Conservation (phyloP, 2,329 filamentous ascomycete species). For the Camillea tinctor region DNA sequence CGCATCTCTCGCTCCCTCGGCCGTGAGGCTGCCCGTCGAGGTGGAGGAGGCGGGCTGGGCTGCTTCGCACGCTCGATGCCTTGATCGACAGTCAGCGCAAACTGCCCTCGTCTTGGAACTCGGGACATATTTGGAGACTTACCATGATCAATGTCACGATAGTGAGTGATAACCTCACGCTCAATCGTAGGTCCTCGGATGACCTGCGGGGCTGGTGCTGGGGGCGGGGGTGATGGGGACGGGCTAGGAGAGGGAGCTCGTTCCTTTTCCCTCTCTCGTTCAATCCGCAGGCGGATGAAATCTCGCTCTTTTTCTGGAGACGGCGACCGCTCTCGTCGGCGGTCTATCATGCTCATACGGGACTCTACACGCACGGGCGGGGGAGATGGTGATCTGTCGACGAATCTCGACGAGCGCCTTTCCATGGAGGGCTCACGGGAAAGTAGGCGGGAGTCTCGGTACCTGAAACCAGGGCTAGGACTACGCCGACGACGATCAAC, state of each 20-base stretch:
- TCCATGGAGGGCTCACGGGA: slow-evolving; percentile 39
- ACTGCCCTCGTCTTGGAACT: slow-evolving; percentile 1
- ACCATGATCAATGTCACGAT: slow-evolving; percentile 86
- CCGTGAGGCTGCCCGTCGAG: slow-evolving; percentile 44
- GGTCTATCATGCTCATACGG: slow-evolving; percentile 26
- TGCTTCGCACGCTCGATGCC: slow-evolving; percentile 44
- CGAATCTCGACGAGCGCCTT: slow-evolving; percentile 40
- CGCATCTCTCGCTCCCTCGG: slow-evolving; percentile 51
- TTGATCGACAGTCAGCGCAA: slow-evolving; percentile 28
- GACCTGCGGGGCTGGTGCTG: slow-evolving; percentile 60
- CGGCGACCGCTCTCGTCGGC: slow-evolving; percentile 34
- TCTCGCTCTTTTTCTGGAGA: slow-evolving; percentile 42
- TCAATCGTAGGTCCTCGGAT: slow-evolving; percentile 79
- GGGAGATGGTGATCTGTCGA: slow-evolving; percentile 41
- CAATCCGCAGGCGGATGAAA: slow-evolving; percentile 48
- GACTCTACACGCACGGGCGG: slow-evolving; percentile 27
- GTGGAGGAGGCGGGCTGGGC: slow-evolving; percentile 50
- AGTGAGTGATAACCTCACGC: slow-evolving; percentile 86
- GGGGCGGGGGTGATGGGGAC: slow-evolving; percentile 53
- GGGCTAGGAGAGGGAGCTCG: slow-evolving; percentile 45
- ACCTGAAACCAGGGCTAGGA: slow-evolving; percentile 40
- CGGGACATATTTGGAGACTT: slow-evolving; percentile 32
- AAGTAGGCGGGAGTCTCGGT: slow-evolving; percentile 43
- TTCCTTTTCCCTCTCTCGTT: slow-evolving; percentile 43
- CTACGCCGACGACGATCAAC: slow-evolving; percentile 46